These are phyloP conservation scores for Cladorrhinum samala DNA, from an alignment of 495 filamentous ascomycete genomes.

Conservation along the genomic window DNA sequence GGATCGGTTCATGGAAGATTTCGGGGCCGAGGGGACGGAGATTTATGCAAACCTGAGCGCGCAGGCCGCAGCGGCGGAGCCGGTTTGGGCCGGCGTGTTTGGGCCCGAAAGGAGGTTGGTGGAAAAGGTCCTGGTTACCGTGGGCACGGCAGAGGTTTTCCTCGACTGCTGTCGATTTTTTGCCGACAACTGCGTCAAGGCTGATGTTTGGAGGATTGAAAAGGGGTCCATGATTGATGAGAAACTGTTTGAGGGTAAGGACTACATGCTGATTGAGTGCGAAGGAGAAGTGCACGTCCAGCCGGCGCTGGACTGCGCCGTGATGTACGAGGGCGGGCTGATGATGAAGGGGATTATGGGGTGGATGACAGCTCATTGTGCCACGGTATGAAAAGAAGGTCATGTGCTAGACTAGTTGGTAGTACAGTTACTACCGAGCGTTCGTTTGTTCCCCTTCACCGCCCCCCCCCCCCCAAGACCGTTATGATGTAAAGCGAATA, in stretches of 20 bases:
- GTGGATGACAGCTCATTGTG: too few relatives aligned
- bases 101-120: constrained; percentile 1
- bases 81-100: constrained; percentile 13
- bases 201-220: constrained; percentile 1
- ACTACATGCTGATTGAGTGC: constrained; percentile 13
- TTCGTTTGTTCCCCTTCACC: too few relatives aligned
- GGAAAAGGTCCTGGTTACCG: constrained; percentile 11
- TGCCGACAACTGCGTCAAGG: background rate
- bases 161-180: constrained; percentile 16
- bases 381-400: too few relatives aligned
- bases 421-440: too few relatives aligned
- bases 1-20: constrained; percentile 2
- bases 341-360: constrained; percentile 9
- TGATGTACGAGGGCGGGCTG: constrained; percentile 12
- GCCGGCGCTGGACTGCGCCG: constrained; percentile 11
- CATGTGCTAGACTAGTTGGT: too few relatives aligned
- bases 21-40: constrained; percentile 4
- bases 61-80: background rate
- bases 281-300: constrained; percentile 19
- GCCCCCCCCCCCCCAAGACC: too few relatives aligned
- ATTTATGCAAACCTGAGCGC: constrained; percentile 18
- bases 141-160: constrained; percentile 16
- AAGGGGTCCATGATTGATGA: background rate
- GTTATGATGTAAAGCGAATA: background rate
- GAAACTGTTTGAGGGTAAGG: background rate